These are phyloP conservation scores for Acorus gramineus DNA, from an alignment of 106 monocot genomes.

Conservation along the genomic window DNA sequence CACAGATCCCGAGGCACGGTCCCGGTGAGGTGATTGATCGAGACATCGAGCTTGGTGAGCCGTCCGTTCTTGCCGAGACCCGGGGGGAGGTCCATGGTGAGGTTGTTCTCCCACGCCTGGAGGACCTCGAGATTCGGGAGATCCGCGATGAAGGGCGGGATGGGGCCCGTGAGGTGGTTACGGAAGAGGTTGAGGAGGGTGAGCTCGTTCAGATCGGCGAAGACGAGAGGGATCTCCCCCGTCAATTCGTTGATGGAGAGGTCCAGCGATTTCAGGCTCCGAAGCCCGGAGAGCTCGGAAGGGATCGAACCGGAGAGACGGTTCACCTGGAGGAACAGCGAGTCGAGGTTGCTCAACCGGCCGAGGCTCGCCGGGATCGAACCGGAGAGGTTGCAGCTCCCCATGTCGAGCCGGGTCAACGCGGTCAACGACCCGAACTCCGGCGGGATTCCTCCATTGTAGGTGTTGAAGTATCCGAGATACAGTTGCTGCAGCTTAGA, in stretches of 20 bases:
- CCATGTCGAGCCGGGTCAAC: constrained; percentile 47
- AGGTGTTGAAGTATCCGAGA: constrained; percentile 64
- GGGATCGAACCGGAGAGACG: constrained; percentile 50
- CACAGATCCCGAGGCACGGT: constrained; percentile 54
- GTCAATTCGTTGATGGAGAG: constrained; percentile 68
- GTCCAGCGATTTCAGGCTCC: constrained; percentile 46
- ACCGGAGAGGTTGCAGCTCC: constrained; percentile 47
- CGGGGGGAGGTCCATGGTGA: constrained; percentile 48
- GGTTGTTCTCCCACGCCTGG: constrained; percentile 70
- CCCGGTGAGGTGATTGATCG: constrained; percentile 58
- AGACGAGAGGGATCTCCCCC: constrained; percentile 54
- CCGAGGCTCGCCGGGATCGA: constrained; percentile 46
- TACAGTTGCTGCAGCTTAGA: constrained; percentile 39
- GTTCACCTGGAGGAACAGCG: constrained; percentile 55
- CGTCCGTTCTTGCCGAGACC: constrained; percentile 40
- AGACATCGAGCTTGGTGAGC: constrained; percentile 45
- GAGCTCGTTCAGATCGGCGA: constrained; percentile 30
- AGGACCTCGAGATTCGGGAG: constrained; percentile 57
- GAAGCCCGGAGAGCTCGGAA: constrained; percentile 44
- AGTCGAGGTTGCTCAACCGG: constrained; percentile 32
- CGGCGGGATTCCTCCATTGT: constrained; percentile 60
- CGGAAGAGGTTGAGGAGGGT: constrained; percentile 52
- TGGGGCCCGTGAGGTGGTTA: constrained; percentile 46
- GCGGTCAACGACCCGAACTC: constrained; percentile 40
- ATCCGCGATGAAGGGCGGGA: constrained; percentile 49